Conservation (phyloP, 495 filamentous ascomycete genomes). For the Xylaria nigripes region DNA sequence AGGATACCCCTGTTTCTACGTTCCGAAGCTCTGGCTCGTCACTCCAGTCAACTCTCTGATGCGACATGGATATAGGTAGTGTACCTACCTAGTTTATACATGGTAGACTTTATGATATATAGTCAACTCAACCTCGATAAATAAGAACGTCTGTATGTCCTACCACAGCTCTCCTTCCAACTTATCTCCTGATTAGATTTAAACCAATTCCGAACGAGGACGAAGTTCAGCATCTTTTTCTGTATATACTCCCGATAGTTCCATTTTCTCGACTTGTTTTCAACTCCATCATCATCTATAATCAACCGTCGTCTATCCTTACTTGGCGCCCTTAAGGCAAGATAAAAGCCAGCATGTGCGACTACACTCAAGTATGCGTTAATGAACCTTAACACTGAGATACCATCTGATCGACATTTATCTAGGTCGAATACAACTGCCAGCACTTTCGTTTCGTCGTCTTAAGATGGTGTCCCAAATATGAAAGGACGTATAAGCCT, state of each 20-base stretch:
- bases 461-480: conserved; percentile 24
- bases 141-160: conserved; percentile 3
- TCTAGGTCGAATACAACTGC: conserved; percentile 26
- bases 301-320: not conserved
- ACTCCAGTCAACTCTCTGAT: conserved; percentile 2
- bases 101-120: not conserved
- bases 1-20: conserved; percentile 5
- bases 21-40: conserved; percentile 7
- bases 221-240: too few relatives aligned
- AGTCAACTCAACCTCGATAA: conserved; percentile 1
- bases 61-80: not conserved
- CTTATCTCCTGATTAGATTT: not conserved
- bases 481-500: conserved; percentile 25
- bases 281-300: not conserved
- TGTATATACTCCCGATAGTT: too few relatives aligned
- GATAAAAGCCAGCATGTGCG: conserved; percentile 20
- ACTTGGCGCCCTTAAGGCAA: not conserved
- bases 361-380: conserved; percentile 26
- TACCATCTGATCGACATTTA: not conserved
- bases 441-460: conserved; percentile 28
- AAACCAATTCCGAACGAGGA: not conserved
- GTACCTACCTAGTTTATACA: too few relatives aligned
- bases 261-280: too few relatives aligned
- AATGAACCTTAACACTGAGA: not conserved
- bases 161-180: not conserved